Base-by-base conservation (phyloP, 192 early-diverging fungal genomes). In the Linnemannia zychae region DNA sequence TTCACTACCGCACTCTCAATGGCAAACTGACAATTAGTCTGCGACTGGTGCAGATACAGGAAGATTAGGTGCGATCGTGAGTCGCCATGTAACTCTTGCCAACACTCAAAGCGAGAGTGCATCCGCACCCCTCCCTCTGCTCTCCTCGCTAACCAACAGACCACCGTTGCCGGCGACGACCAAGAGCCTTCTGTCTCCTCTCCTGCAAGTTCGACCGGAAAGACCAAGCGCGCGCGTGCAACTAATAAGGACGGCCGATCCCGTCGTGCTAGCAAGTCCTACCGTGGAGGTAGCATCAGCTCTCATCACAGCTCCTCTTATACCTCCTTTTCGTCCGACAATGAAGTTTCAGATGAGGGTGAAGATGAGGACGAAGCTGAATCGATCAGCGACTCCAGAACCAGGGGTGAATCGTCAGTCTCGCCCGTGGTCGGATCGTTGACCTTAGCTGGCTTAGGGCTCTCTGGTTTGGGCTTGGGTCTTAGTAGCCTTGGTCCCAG, bases 41-140 rank as follows among this genome's bases (percentile, higher is more conserved):
- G 83, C 71, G 83, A 85, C 69, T 85, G 83, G 83, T 85, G 83
- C 67, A 36, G 83, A 24, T 85, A 85, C 60, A 77, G 83, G 44
- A 85, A 79, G 63, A 85, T 85, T 48, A 67, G 83, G 7, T 85
- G 83, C 36, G 83, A 85, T 31, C 77, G 83, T 18, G 83, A 85
- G 71, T 79, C 83, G 4, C 83, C 83, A 7, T 85, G 83, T 28
- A 85, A 85, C 18, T 85, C 83, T 2, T 85, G 83, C 44, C 77
- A 79, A 20, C 83, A 85, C 46, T 85, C 83, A 17, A 85, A 85
- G 78, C 83, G 83, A 38, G 83, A 85, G 67, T 85, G 83, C 72
- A 76, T 85, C 50, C 83, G 83, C 6, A 75, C 83, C n/a, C 83
- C 83, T 3, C 66, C 83, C 15, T 75, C 83, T 11, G 77, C 47